Evolutionary conservation across 768 basidiomycete species (phyloP).

Genomic region (Gymnopilus dilepis): DNA sequence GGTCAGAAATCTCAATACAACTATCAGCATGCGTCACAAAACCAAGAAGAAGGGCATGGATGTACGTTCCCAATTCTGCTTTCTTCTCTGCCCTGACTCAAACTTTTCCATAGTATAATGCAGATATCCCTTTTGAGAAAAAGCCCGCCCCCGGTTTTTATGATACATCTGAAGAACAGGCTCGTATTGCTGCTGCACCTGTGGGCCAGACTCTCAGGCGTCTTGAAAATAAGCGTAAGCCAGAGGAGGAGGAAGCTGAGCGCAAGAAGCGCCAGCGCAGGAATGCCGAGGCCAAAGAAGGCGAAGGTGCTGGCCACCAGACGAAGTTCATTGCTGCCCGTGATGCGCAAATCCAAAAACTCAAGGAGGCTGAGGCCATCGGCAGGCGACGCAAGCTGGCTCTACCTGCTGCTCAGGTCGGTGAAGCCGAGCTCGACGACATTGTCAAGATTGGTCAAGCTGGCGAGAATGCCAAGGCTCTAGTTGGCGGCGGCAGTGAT

Average conservation of each 20-base stretch:
- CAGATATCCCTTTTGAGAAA: constrained; percentile 99
- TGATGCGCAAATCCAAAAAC: constrained; percentile 96
- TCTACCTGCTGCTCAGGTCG: constrained; percentile 90
- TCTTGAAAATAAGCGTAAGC: constrained; percentile 95
- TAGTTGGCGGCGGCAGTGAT: constrained; percentile 83
- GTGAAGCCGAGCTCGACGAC: constrained; percentile 93
- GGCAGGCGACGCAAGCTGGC: constrained; percentile 84
- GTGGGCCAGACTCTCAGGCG: constrained; percentile 90
- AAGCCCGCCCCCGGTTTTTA: constrained; percentile 95
- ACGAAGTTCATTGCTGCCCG: constrained; percentile 97
- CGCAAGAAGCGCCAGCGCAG: constrained; percentile 88
- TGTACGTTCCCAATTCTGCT: constrained; percentile 49
- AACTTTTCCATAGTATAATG: constrained; percentile 76
- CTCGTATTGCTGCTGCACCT: constrained; percentile 83
- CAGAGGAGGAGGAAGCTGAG: constrained; percentile 93
- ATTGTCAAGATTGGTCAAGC: constrained; percentile 98
- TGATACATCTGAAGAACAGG: constrained; percentile 93
- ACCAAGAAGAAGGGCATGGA: constrained; percentile 98
- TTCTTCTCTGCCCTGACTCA: constrained; percentile 3
- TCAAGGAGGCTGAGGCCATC: constrained; percentile 97
- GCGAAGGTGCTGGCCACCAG: constrained; percentile 65
- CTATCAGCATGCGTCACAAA: constrained; percentile 85
- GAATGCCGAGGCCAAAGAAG: constrained; percentile 64
- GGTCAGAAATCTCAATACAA: not conserved
- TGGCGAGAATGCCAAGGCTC: constrained; percentile 84